Conservation (phyloP, 345 rosid species). For the Linum tenue region DNA sequence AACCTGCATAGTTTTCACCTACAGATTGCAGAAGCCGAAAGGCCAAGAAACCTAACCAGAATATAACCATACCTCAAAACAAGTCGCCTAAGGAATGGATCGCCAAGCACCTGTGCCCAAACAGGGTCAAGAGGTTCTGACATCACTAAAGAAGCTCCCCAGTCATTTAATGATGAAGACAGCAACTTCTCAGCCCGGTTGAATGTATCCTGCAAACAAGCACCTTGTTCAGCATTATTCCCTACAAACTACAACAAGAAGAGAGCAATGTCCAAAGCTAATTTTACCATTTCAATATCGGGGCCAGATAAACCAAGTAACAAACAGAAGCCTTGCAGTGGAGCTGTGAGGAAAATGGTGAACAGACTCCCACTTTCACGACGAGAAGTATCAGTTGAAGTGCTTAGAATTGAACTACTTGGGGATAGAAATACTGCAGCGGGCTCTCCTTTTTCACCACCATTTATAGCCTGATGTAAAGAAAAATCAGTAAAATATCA, state of each 20-base stretch:
- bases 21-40: neutral
- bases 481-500: slow-evolving; percentile 1
- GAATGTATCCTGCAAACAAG: slow-evolving; percentile 45
- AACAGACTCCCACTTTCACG: slow-evolving; percentile 66
- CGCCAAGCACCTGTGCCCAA: slow-evolving; percentile 79
- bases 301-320: slow-evolving; percentile 62
- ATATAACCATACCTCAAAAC: slow-evolving; percentile 55
- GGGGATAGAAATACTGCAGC: slow-evolving; percentile 90
- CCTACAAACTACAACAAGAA: slow-evolving; percentile 7
- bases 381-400: slow-evolving; percentile 47
- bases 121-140: slow-evolving; percentile 72
- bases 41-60: neutral
- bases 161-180: slow-evolving; percentile 58
- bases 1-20: neutral
- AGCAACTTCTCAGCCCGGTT: slow-evolving; percentile 63
- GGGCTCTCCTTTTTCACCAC: slow-evolving; percentile 92
- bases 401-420: slow-evolving; percentile 38
- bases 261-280: slow-evolving; percentile 8
- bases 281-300: slow-evolving; percentile 60
- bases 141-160: slow-evolving; percentile 64
- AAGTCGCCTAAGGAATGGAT: slow-evolving; percentile 82
- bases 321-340: slow-evolving; percentile 79
- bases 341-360: slow-evolving; percentile 79
- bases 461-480: slow-evolving; percentile 47
- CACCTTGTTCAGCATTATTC: slow-evolving; percentile 12